Evolutionary conservation across 2,329 filamentous ascomycete genomes (phyloP).

Genomic region (Lasiodiplodia gonubiensis): DNA sequence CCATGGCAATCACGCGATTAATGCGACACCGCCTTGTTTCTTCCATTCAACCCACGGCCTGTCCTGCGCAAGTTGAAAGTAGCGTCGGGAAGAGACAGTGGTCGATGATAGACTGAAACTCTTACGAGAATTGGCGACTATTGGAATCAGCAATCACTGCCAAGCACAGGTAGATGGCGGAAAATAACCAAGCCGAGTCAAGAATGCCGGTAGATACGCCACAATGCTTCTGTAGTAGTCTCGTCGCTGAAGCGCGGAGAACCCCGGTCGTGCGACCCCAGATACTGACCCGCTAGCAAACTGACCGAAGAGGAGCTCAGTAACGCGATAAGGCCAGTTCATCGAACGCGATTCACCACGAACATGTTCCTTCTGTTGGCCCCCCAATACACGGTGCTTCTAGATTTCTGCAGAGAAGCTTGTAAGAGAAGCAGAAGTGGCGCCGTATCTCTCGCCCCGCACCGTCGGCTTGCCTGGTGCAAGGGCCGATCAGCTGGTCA

Average conservation of each 20-base stretch:
- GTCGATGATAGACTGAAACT: background rate
- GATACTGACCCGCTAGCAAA: background rate
- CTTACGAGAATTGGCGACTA: conserved; percentile 9
- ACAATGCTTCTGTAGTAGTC: conserved; percentile 7
- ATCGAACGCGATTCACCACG: background rate
- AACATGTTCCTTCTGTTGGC: background rate
- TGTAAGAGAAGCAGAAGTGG: background rate
- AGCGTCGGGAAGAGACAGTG: background rate
- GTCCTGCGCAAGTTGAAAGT: too few relatives aligned
- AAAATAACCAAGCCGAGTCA: background rate
- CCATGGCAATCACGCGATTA: too few relatives aligned
- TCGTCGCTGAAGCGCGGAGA: conserved; percentile 2
- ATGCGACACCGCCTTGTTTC: too few relatives aligned
- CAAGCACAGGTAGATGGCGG: background rate
- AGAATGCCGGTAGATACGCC: conserved; percentile 12
- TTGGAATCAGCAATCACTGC: background rate
- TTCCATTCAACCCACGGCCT: too few relatives aligned
- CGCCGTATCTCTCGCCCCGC: background rate
- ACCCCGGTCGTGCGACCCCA: conserved; percentile 25
- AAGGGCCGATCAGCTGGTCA: conserved; percentile 3
- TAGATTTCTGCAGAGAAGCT: background rate
- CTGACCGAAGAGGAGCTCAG: background rate
- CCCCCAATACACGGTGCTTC: too few relatives aligned
- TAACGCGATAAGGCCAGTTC: background rate
- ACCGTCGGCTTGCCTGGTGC: conserved; percentile 1